Percentiles rank a stretch among this genome's conserved stretches.
phyloP scores from a whole-genome alignment of 116 monocot genomes.

The Cymodocea nodosa region DNA sequence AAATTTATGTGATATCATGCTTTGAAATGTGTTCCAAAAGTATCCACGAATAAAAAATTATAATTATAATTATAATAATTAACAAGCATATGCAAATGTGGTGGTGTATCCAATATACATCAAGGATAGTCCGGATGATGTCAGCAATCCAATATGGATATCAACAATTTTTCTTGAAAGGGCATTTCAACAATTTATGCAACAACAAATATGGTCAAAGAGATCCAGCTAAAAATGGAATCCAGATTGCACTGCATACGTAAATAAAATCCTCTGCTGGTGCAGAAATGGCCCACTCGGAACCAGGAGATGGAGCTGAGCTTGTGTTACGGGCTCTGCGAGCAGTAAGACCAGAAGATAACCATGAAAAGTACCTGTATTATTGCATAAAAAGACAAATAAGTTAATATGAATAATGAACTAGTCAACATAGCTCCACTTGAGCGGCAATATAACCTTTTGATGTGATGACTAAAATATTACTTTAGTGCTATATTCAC shows the following conservation, averaged over 20 bases:
- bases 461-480: background rate
- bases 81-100: too few species aligned
- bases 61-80: too few species aligned
- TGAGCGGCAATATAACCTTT: background rate
- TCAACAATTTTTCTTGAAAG: too few species aligned
- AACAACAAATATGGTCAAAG: background rate
- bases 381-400: constrained; percentile 7
- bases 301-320: constrained; percentile 17
- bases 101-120: too few species aligned
- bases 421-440: background rate
- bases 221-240: background rate
- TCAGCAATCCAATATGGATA: too few species aligned
- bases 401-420: background rate
- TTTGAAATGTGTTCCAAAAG: too few species aligned
- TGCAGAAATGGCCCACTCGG: constrained; percentile 63
- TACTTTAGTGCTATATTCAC: constrained; percentile 15
- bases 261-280: constrained; percentile 77
- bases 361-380: constrained; percentile 70
- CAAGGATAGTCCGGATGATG: too few species aligned
- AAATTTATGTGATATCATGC: too few species aligned
- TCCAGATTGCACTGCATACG: constrained; percentile 28
- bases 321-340: constrained; percentile 26
- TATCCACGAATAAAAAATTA: too few species aligned
- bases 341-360: constrained; percentile 70
- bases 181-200: background rate